Evolutionary conservation across 176 grass and related monocot species (phyloP).

Genomic region (Bolboschoenus planiculmis): DNA sequence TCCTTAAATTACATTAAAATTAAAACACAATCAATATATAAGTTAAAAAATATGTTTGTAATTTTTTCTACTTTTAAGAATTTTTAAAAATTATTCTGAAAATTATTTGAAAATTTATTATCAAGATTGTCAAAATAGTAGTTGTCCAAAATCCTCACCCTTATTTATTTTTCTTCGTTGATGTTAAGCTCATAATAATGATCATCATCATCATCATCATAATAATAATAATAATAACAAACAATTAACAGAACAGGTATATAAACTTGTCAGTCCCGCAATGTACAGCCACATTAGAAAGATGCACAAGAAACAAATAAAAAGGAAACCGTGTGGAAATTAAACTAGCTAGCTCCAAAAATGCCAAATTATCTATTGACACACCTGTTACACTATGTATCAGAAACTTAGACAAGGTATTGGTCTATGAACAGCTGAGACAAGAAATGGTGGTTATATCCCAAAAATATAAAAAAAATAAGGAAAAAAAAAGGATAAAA

Average conservation of each 20-base stretch:
- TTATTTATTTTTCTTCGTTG: neutral
- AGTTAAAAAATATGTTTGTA: too few relatives aligned
- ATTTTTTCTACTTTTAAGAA: too few relatives aligned
- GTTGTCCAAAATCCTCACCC: too few relatives aligned
- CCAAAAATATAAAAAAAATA: neutral
- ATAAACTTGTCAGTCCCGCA: neutral
- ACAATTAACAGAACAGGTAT: neutral
- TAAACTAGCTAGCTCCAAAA: neutral
- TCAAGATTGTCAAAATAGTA: too few relatives aligned
- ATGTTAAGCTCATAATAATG: neutral
- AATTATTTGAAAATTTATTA: too few relatives aligned
- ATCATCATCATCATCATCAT: neutral
- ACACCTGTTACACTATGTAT: neutral
- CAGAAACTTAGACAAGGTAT: neutral
- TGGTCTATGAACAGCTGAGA: slow-evolving; percentile 1
- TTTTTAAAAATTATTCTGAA: too few relatives aligned
- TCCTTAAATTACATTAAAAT: too few relatives aligned
- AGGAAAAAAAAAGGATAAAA: neutral
- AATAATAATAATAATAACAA: neutral
- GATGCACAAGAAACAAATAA: neutral
- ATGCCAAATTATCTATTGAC: slow-evolving; percentile 7
- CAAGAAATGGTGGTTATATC: neutral
- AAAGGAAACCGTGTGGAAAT: neutral
- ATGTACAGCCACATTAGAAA: neutral
- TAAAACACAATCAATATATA: too few relatives aligned